These are phyloP conservation scores for Psilocybe sp. DNA, from an alignment of 768 basidiomycete genomes.

Conservation along the genomic window DNA sequence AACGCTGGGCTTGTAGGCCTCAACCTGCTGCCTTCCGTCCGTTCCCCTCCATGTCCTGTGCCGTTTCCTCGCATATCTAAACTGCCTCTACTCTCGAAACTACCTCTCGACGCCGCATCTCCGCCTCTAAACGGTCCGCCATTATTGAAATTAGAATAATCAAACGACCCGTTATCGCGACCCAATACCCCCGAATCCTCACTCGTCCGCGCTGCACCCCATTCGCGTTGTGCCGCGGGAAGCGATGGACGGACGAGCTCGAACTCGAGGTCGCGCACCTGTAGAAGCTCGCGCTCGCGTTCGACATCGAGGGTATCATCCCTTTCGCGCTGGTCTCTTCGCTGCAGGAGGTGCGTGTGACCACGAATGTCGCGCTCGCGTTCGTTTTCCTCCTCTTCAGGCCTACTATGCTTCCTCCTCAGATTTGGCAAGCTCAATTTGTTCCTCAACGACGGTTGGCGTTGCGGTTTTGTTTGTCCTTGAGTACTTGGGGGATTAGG, in stretches of 20 bases:
- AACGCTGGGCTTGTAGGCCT: slow-evolving; percentile 39
- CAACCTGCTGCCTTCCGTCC: slow-evolving; percentile 10
- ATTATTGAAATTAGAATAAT: slow-evolving; percentile 9
- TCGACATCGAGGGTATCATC: background rate
- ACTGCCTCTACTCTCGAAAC: too few species aligned
- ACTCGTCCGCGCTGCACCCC: slow-evolving; percentile 38
- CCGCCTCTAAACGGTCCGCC: too few species aligned
- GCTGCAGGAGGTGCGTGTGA: too few species aligned
- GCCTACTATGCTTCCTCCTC: slow-evolving; percentile 39
- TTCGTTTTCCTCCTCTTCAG: slow-evolving; percentile 27
- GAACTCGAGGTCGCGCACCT: slow-evolving; percentile 81
- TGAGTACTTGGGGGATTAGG: too few species aligned
- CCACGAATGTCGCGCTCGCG: too few species aligned
- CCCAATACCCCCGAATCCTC: slow-evolving; percentile 51
- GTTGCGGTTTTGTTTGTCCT: slow-evolving; percentile 1
- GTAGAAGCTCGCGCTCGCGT: slow-evolving; percentile 53
- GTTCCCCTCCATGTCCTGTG: slow-evolving; percentile 10
- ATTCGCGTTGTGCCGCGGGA: slow-evolving; percentile 25
- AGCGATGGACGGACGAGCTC: slow-evolving; percentile 69
- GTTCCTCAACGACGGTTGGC: slow-evolving; percentile 45
- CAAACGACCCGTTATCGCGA: slow-evolving; percentile 28
- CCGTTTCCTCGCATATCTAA: too few species aligned
- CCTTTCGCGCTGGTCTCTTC: too few species aligned
- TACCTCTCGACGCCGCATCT: too few species aligned
- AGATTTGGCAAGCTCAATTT: slow-evolving; percentile 73